Percentiles rank a stretch among this genome's conserved stretches.
phyloP scores from a whole-genome alignment of 495 filamentous ascomycete species.

The Xylaria scruposa region DNA sequence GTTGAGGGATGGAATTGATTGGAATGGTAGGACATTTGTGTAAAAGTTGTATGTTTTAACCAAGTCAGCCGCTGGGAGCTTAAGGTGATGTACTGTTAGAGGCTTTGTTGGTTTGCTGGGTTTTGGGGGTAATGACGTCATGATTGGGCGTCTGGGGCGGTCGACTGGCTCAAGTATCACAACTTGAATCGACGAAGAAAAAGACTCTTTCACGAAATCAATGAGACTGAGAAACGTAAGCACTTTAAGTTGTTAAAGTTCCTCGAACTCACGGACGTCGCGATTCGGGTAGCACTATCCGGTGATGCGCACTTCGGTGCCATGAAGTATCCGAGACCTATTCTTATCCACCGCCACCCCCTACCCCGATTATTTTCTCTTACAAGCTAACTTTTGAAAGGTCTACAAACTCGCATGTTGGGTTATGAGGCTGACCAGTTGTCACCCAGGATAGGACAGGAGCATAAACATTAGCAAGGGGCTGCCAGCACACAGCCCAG shows the following conservation, averaged over 20 bases:
- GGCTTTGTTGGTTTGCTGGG: neutral
- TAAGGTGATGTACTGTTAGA: neutral
- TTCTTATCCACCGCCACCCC: neutral
- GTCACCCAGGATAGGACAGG: constrained; percentile 12
- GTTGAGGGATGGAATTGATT: neutral
- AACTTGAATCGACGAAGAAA: neutral
- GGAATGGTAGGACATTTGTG: neutral
- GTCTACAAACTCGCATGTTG: constrained; percentile 9
- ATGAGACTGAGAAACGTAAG: neutral
- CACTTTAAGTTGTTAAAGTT: neutral
- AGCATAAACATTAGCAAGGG: neutral
- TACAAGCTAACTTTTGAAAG: neutral
- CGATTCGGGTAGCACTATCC: neutral
- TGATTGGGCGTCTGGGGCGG: neutral
- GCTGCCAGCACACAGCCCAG: constrained; percentile 8
- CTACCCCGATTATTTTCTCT: neutral
- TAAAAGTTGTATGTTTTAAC: neutral
- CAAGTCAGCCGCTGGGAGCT: neutral
- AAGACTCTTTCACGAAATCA: too few relatives aligned
- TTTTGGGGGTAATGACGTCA: neutral
- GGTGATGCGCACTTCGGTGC: neutral
- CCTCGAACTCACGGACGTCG: neutral
- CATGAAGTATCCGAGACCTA: neutral
- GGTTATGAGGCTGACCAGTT: constrained; percentile 4
- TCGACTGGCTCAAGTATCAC: neutral